A percentile compares a stretch with the other conserved stretches of the same genome.
Conservation (phyloP, 768 basidiomycete species). For the Russula sp. region DNA sequence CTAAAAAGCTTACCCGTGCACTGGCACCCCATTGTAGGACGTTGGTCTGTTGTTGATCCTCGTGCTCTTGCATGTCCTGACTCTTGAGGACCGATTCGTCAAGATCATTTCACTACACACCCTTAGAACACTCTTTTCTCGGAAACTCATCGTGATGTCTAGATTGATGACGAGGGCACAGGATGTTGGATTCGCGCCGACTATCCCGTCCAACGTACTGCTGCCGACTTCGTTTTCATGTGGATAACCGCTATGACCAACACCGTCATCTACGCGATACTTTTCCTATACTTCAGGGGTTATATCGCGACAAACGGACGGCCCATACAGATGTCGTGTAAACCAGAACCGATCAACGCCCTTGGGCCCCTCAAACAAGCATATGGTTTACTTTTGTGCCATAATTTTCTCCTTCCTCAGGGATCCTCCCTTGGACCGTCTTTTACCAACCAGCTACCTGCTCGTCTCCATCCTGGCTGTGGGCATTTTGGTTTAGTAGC, state of each 20-base stretch:
- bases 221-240: no score
- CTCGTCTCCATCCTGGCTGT: slow-evolving; percentile 37
- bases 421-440: neutral
- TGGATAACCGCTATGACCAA: no score
- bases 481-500: neutral
- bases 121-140: slow-evolving; percentile 33
- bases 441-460: slow-evolving; percentile 35
- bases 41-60: slow-evolving; percentile 1
- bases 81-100: neutral
- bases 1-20: neutral
- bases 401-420: neutral
- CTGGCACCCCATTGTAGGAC: slow-evolving; percentile 1
- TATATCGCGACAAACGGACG: slow-evolving; percentile 33
- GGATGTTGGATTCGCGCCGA: no score
- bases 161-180: neutral
- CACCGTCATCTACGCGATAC: no score
- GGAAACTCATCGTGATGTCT: neutral
- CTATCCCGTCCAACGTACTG: no score
- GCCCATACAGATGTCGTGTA: slow-evolving; percentile 22
- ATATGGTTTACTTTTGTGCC: slow-evolving; percentile 11
- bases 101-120: slow-evolving; percentile 38
- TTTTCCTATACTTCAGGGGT: slow-evolving; percentile 39
- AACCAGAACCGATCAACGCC: neutral
- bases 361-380: neutral
- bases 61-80: neutral